Base-by-base conservation (phyloP, 2,329 filamentous ascomycete genomes). In the Endocalyx cinctus region DNA sequence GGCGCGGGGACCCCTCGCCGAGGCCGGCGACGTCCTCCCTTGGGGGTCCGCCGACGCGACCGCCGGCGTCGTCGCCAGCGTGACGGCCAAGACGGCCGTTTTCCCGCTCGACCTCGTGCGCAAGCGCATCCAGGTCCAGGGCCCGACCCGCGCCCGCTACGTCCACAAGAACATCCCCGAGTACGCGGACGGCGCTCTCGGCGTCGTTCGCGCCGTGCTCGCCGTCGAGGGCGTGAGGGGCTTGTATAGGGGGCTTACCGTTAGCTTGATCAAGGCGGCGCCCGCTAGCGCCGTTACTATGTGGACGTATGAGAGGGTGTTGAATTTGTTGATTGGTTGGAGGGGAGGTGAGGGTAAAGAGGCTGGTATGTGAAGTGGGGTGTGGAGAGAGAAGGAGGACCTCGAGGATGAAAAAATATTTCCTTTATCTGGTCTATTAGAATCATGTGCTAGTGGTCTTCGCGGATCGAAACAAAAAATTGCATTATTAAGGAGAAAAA, bases 111-210 rank as follows among this genome's bases (percentile, higher is more conserved):
- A 98, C 57, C 78, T 95, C 17, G 87, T 96, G 22, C 71, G 92
- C 45, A 98, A 97, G 67, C 73, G 92, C 29, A 73, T 98, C 46
- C 92, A 98, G 63, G 88, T 98, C 4, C 92, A 98, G 59, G 92
- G 92, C 0, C 92, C 92, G 2, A 94, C 84, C 39, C 71, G 89
- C 41, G 64, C 63, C 23, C 70, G 70, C 43, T 98, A 96, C 57
- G 79, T 90, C 12, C 84, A 94, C 60, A 76, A 78, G 50, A 87
- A 94, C 52, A 95, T 97, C 8, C 92, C 92, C 1, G 79, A 84
- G 47, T 97, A 96, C 53, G 20, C 20, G 8, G 69, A 70, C 11
- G 77, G 80, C 4, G 78, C 94, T 0, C 48, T 78, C 4, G 68
- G 67, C 27, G 86, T 87, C 1, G 68, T 95, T 41, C 57, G 58